These are phyloP conservation scores for Dactylonectria macrodidyma DNA, from an alignment of 2,329 filamentous ascomycete species.

Conservation along the genomic window DNA sequence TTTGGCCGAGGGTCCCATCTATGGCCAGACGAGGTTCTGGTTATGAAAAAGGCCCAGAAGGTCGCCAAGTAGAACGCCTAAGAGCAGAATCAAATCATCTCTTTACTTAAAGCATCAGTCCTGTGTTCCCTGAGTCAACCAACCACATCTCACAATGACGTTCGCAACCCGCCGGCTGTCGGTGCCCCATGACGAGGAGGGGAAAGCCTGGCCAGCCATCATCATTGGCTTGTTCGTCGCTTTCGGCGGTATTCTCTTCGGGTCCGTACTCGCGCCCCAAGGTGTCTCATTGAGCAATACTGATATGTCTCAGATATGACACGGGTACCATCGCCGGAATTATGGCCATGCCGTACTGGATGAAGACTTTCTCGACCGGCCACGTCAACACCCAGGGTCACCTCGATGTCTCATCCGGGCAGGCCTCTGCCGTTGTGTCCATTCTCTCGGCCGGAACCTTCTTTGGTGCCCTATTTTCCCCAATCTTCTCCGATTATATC, in stretches of 20 bases:
- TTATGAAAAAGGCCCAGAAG: no score
- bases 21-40: no score
- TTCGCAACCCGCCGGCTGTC: constrained; percentile 18
- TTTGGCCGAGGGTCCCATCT: no score
- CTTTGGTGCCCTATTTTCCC: constrained; percentile 77
- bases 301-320: constrained; percentile 61
- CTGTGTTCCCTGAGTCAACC: no score
- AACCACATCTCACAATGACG: no score
- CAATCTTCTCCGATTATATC: constrained; percentile 74
- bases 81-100: no score
- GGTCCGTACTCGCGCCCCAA: constrained; percentile 26
- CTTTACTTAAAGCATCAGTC: no score
- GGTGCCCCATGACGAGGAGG: constrained; percentile 67
- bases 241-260: constrained; percentile 45
- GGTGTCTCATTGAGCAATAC: background rate
- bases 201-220: constrained; percentile 74
- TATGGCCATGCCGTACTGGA: constrained; percentile 61
- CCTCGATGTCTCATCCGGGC: constrained; percentile 61
- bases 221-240: constrained; percentile 67
- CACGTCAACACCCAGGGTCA: constrained; percentile 45
- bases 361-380: constrained; percentile 52
- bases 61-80: no score
- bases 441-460: constrained; percentile 88
- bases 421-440: constrained; percentile 78
- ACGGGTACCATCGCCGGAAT: constrained; percentile 72